phyloP scores from a whole-genome alignment of 1,139 yeast species.

The Geotrichum phurueaensis region DNA sequence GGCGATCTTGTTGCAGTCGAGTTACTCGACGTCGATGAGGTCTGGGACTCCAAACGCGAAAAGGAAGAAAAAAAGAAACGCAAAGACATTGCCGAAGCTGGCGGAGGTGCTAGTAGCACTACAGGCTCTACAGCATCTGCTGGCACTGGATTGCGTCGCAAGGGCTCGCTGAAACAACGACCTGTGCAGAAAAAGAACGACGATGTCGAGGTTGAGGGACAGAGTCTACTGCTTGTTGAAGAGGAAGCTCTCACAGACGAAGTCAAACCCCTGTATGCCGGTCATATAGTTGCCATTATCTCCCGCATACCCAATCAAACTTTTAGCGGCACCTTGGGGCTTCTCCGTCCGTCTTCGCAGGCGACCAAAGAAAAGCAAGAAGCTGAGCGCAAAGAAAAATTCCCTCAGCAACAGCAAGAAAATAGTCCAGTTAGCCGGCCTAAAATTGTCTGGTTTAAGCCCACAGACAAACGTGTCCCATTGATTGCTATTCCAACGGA shows the following conservation, averaged over 20 bases:
- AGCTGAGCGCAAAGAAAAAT: constrained; percentile 42
- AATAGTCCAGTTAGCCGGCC: constrained; percentile 49
- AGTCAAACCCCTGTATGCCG: constrained; percentile 88
- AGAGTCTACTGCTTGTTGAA: constrained; percentile 79
- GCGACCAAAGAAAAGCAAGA: constrained; percentile 73
- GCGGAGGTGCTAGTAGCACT: constrained; percentile 18
- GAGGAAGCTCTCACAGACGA: constrained; percentile 94
- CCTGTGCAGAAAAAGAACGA: constrained; percentile 98
- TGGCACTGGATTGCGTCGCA: constrained; percentile 53
- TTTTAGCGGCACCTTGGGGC: constrained; percentile 80
- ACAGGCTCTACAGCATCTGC: constrained; percentile 12
- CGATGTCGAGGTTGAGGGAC: constrained; percentile 98
- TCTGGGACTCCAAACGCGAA: constrained; percentile 92
- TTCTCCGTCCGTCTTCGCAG: constrained; percentile 92
- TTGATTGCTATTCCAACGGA: constrained; percentile 96
- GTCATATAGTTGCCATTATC: constrained; percentile 95
- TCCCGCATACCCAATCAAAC: constrained; percentile 96
- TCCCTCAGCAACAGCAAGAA: constrained; percentile 31
- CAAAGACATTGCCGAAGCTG: constrained; percentile 40
- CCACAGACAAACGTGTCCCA: constrained; percentile 95
- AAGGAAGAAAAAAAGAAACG: constrained; percentile 95
- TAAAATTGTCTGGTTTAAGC: constrained; percentile 97
- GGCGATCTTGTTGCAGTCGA: constrained; percentile 96
- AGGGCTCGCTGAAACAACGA: constrained; percentile 87
- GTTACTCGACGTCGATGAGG: constrained; percentile 88